Evolutionary conservation across 768 basidiomycete species (phyloP).

Genomic region (Naganishia friedmannii): DNA sequence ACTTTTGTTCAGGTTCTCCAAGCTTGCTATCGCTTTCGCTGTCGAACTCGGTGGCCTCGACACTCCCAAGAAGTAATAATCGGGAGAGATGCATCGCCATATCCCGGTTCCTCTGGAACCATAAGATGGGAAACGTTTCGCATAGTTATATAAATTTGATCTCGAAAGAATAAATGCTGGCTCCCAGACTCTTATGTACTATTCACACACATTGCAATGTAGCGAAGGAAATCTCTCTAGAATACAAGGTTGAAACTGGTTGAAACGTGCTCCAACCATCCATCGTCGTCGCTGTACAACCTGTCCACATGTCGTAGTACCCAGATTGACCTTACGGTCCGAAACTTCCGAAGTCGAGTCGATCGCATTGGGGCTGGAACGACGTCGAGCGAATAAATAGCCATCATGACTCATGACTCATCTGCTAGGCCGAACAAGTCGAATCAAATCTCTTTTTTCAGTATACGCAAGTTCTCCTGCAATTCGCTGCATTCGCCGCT

Average conservation of each 20-base stretch:
- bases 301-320: not conserved
- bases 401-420: not conserved
- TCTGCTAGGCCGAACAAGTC: not conserved
- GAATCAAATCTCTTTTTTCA: too few species aligned
- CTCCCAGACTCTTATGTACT: not conserved
- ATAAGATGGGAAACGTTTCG: not conserved
- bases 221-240: not conserved
- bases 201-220: not conserved
- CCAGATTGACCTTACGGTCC: not conserved
- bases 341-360: not conserved
- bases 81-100: too few species aligned
- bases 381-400: not conserved
- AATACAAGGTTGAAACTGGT: too few species aligned
- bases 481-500: too few species aligned
- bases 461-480: not conserved
- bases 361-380: constrained; percentile 2
- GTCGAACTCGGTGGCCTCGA: constrained; percentile 66
- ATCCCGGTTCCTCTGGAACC: too few species aligned
- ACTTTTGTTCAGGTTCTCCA: constrained; percentile 60
- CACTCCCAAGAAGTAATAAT: constrained; percentile 9
- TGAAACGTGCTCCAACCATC: too few species aligned
- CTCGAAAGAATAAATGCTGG: not conserved
- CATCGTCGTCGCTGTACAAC: not conserved
- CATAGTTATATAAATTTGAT: not conserved
- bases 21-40: constrained; percentile 73